Evolutionary conservation across 257 asterid species (phyloP).

Genomic region (Salvia splendens): DNA sequence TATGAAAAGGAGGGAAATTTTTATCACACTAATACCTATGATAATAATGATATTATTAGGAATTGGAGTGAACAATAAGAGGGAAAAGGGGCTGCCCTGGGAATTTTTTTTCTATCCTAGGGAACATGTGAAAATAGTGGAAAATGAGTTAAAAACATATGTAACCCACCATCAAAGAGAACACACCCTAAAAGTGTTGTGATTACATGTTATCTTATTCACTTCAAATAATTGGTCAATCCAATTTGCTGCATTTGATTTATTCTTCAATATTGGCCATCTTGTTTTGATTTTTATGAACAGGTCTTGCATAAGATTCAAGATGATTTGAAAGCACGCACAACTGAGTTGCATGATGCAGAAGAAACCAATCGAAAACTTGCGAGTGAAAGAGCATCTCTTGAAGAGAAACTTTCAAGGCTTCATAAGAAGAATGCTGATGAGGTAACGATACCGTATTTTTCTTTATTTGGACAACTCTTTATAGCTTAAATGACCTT

Average conservation of each 20-base stretch:
- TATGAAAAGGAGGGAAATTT: too few relatives aligned
- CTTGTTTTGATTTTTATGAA: slow-evolving; percentile 13
- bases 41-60: too few relatives aligned
- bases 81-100: too few relatives aligned
- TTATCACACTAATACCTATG: too few relatives aligned
- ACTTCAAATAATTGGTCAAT: background rate
- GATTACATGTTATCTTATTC: background rate
- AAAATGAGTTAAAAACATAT: too few relatives aligned
- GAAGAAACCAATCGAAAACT: slow-evolving; percentile 80
- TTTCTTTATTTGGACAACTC: slow-evolving; percentile 22
- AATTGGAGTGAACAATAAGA: too few relatives aligned
- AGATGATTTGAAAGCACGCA: slow-evolving; percentile 74
- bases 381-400: slow-evolving; percentile 60
- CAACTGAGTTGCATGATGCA: slow-evolving; percentile 62
- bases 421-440: slow-evolving; percentile 64
- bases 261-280: background rate
- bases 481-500: slow-evolving; percentile 9
- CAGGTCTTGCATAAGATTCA: slow-evolving; percentile 77
- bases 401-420: slow-evolving; percentile 64
- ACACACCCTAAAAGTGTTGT: background rate
- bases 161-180: too few relatives aligned
- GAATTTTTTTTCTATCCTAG: too few relatives aligned
- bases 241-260: slow-evolving; percentile 6
- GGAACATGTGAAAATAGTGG: too few relatives aligned
- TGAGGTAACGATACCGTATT: slow-evolving; percentile 47